Percentiles rank a stretch among this genome's conserved stretches.
These are phyloP conservation scores for Auxenochlorella pyrenoidosa DNA, from an alignment of 139 green algal genomes.

Conservation along the genomic window DNA sequence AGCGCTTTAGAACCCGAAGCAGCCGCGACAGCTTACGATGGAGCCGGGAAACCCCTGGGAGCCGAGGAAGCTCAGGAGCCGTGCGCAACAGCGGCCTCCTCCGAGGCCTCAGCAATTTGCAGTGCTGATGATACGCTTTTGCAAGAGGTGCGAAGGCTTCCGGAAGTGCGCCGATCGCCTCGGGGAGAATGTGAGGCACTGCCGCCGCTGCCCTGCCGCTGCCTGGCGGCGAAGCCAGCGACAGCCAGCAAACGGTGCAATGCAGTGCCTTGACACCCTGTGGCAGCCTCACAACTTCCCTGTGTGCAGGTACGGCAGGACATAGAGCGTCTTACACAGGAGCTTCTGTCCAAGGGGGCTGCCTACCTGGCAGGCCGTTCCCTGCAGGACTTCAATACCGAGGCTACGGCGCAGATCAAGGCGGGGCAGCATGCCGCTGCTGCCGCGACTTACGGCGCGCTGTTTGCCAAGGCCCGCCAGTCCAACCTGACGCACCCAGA, in stretches of 20 bases:
- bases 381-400: conserved; percentile 37
- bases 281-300: neutral
- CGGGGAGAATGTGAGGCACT: neutral
- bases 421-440: conserved; percentile 35
- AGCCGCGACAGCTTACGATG: neutral
- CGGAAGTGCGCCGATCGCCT: neutral
- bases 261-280: neutral
- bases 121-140: neutral
- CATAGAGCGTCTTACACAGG: neutral
- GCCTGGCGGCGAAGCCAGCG: neutral
- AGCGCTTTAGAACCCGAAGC: neutral
- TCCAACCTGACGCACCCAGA: conserved; percentile 68
- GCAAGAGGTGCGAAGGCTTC: neutral
- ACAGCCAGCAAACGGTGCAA: no score
- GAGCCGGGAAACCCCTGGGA: neutral
- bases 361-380: neutral
- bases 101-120: neutral
- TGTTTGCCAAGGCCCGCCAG: conserved; percentile 56
- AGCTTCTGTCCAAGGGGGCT: neutral
- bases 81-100: neutral
- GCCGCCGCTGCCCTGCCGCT: neutral
- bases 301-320: conserved; percentile 4
- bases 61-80: conserved; percentile 8
- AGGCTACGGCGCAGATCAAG: conserved; percentile 36
- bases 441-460: conserved; percentile 51